A percentile compares a stretch with the other conserved stretches of the same genome.
Evolutionary conservation across 75 land plant genomes (phyloP).

Genomic region (Isoetes taiwanensis): DNA sequence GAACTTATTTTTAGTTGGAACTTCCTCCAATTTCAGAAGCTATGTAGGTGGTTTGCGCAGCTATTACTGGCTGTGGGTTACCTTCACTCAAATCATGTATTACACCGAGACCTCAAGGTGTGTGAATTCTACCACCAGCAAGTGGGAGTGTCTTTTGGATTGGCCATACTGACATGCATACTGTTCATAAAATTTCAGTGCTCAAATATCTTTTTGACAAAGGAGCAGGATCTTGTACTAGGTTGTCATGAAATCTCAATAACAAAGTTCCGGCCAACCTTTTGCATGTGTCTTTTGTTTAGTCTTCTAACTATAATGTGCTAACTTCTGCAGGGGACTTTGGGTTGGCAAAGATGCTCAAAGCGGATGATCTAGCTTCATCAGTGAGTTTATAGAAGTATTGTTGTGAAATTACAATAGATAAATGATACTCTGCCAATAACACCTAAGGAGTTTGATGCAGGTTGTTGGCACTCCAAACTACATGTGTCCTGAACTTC

Average conservation of each 20-base stretch:
- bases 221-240: conserved; percentile 86
- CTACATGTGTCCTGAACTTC: conserved; percentile 91
- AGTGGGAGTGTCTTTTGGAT: background rate
- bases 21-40: conserved; percentile 36
- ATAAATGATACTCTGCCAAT: background rate
- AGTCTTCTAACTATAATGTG: too few species aligned
- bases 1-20: too few species aligned
- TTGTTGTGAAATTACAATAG: background rate
- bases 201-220: conserved; percentile 93
- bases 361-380: conserved; percentile 81
- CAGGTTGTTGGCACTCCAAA: conserved; percentile 93
- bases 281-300: background rate
- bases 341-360: conserved; percentile 88
- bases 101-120: conserved; percentile 74
- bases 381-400: conserved; percentile 53
- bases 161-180: too few species aligned
- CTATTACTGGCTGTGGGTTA: conserved; percentile 64
- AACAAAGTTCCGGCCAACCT: background rate
- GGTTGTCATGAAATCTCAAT: conserved; percentile 38
- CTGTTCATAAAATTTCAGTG: conserved; percentile 57
- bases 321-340: conserved; percentile 81
- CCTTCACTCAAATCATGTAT: conserved; percentile 58
- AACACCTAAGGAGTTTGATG: background rate
- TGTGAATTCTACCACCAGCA: too few species aligned
- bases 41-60: conserved; percentile 70